Evolutionary conservation across 164 flowering plant species (phyloP).

Genomic region (Umbellularia californica): DNA sequence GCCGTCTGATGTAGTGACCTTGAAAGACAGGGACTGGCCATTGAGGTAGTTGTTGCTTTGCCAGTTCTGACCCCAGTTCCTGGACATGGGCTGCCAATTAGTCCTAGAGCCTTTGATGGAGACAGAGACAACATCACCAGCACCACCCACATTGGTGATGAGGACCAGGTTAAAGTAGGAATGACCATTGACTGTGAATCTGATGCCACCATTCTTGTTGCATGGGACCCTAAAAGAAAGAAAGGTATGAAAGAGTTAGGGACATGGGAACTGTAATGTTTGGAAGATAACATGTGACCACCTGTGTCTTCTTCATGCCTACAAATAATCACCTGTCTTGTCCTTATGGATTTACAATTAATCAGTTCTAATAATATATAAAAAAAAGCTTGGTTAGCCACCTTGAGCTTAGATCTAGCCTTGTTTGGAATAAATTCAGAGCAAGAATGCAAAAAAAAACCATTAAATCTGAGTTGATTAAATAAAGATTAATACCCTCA

Average conservation of each 20-base stretch:
- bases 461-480: too few species aligned
- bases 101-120: conserved; percentile 63
- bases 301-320: background rate
- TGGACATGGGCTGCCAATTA: conserved; percentile 63
- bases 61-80: conserved; percentile 93
- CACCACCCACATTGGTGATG: conserved; percentile 41
- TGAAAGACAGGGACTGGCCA: conserved; percentile 70
- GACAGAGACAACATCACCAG: conserved; percentile 69
- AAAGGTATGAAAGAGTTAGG: conserved; percentile 1
- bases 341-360: background rate
- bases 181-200: conserved; percentile 21
- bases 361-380: background rate
- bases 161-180: conserved; percentile 21
- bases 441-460: background rate
- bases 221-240: conserved; percentile 12
- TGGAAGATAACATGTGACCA: background rate
- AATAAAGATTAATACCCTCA: too few species aligned
- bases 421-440: background rate
- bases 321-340: background rate
- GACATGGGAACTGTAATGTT: too few species aligned
- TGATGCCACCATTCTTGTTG: conserved; percentile 17
- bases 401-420: background rate
- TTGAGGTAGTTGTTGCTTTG: conserved; percentile 61
- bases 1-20: conserved; percentile 73
- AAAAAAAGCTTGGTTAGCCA: too few species aligned